Evolutionary conservation across 225 moss, liverwort and hornwort genomes (phyloP), one percentile per base, ranked within the genome.

Genomic region (Polytrichum commune): DNA sequence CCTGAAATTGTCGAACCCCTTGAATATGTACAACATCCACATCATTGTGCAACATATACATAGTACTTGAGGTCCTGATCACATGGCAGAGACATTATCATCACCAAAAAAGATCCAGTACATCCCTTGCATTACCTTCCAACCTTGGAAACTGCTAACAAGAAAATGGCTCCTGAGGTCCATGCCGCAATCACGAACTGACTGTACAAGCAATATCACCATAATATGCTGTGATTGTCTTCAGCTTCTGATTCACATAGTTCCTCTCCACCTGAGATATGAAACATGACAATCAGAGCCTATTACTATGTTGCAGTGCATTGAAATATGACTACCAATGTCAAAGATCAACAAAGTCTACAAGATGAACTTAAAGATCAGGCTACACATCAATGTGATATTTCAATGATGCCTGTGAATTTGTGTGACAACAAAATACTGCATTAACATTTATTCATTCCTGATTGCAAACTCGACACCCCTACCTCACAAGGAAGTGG

Each of bases 171-270:
- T 46, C 46, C 46, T 46, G 16, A 46, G 4, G 13, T 16, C 4
- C 4, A 0, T 46, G 46, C 46, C 3, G 4, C 46, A 46, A 46
- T 46, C 46, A 46, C 4, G 3, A 46, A 46, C 46, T 16, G 16
- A 13, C 46, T 46, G 46, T 46, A 46, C 13, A 54, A 55, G 89
- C 93, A 1, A 90, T 70, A 18, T 83, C 93, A 56, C 94, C 92
- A 75, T 89, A 97, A 67, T 97, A 97, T 25, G 88, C 94, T 69
- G 96, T 92, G 29, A 94, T 85, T 27, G 92, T 89, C 82, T 97
- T 97, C 82, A 97, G 55, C 83, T 86, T 93, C 22, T 80, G 65
- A 70, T 97, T 85, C 18, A 97, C 79, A 77, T 80, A 88, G 72
- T 97, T 97, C 73, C 82, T 75, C 80, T 97, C 96, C 27, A 91